Conservation (phyloP, 192 early-diverging fungal species). For the Entrophospora sp. region DNA sequence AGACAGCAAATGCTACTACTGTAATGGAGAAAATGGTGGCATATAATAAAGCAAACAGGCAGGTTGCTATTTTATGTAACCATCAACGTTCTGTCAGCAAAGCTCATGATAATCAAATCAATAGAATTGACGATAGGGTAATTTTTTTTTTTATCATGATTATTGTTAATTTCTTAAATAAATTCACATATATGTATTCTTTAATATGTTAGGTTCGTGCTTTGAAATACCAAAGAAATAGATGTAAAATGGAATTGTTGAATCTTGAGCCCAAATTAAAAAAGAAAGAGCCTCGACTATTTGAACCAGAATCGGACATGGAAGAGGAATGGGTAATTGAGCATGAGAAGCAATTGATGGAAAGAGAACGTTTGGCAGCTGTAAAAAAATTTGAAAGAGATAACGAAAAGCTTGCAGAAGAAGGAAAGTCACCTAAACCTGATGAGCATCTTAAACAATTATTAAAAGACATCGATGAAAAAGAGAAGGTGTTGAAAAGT, state of each 20-base stretch:
- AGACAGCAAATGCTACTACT: conserved; percentile 59
- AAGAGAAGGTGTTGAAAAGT: conserved; percentile 35
- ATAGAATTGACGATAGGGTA: conserved; percentile 74
- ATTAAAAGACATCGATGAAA: conserved; percentile 44
- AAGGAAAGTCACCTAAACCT: conserved; percentile 43
- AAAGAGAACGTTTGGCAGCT: conserved; percentile 65
- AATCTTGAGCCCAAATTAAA: conserved; percentile 66
- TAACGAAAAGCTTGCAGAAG: conserved; percentile 70
- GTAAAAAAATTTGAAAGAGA: conserved; percentile 63
- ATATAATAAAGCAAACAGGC: conserved; percentile 91
- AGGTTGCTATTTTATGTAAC: conserved; percentile 96
- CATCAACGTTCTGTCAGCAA: conserved; percentile 90
- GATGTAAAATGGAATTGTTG: conserved; percentile 59
- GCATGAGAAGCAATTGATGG: conserved; percentile 48
- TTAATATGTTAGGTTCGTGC: conserved; percentile 50
- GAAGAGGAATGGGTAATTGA: conserved; percentile 69
- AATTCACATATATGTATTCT: neutral
- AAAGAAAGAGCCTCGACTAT: conserved; percentile 62
- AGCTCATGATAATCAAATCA: conserved; percentile 65
- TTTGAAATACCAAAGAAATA: conserved; percentile 78
- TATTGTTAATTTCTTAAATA: conserved; percentile 12
- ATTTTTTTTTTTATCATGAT: neutral
- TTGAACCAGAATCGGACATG: conserved; percentile 63
- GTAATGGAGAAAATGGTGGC: conserved; percentile 81
- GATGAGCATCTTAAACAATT: conserved; percentile 41